Base-by-base conservation (phyloP, 805 yeast species). In the Saccharomycopsis capsularis region DNA sequence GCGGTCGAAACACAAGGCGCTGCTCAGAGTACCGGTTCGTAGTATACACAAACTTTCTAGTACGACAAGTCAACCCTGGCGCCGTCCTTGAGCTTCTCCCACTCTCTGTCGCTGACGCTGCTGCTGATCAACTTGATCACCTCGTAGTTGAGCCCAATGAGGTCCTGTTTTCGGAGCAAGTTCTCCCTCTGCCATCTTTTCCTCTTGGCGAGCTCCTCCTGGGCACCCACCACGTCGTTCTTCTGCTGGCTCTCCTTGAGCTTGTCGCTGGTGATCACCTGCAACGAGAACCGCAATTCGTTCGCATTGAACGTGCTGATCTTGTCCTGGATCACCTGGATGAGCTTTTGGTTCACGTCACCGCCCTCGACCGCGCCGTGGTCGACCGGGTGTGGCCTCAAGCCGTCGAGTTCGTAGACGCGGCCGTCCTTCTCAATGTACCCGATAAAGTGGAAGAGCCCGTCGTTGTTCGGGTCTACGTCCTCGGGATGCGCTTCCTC, bases 331-430 rank as follows among this genome's bases (percentile, higher is more conserved):
- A 81, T 58, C 2, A 78, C 75, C 7, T 58, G 56, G 4, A 78
- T 73, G 16, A 77, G 57, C 53, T 69, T 67, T 37, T 60, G 60
- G 37, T 63, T 61, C 43, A 76, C 70, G 43, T 74, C 75, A 15
- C 70, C 70, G 4, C 67, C 66, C 15, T 60, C 56, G 53, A 79
- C 71, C 3, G 59, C 60, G 1, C 74, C 74, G 57, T 80, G 85
- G 44, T 62, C 64, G 37, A 81, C 78, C 2, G 86, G 85, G 40
- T 61, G 70, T 21, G 64, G 65, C 48, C 75, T 76, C 45, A 81
- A 65, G 1, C 87, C 87, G 59, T 81, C 87, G 43, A 81, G 63
- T 57, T 81, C 87, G 58, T 76, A 77, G 13, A 81, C 65, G 29
- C 60, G 59, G 24, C 74, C 78, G 46, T 72, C 61, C 11, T 48